A percentile compares a stretch with the other conserved stretches of the same genome.
These are phyloP conservation scores for Pythium graminicola DNA, from an alignment of 352 stramenopile species.

Conservation along the genomic window DNA sequence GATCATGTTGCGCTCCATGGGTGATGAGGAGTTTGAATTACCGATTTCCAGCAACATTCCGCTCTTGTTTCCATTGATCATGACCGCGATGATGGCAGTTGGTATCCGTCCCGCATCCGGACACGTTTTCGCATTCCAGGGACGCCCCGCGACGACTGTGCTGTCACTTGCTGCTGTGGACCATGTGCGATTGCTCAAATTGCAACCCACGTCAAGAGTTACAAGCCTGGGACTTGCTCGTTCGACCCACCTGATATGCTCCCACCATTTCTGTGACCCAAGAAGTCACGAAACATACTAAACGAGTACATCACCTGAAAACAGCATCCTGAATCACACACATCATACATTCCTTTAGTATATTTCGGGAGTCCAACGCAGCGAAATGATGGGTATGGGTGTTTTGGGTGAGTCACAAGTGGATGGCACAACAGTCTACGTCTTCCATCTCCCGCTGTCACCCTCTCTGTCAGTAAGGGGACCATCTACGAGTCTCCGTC, in stretches of 20 bases:
- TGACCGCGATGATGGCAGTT: neutral
- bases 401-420: too few species aligned
- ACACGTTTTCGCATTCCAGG: slow-evolving; percentile 3
- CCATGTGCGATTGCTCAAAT: slow-evolving; percentile 8
- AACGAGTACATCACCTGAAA: slow-evolving; percentile 27
- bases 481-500: too few species aligned
- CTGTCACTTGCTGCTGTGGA: slow-evolving; percentile 2
- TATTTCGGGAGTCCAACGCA: too few species aligned
- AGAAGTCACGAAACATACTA: too few species aligned
- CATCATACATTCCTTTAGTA: too few species aligned
- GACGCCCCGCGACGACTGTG: neutral
- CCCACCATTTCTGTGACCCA: neutral
- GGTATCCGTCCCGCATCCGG: slow-evolving; percentile 2
- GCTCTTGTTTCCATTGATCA: neutral
- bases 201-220: slow-evolving; percentile 10
- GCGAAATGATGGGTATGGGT: too few species aligned
- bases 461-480: too few species aligned
- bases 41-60: neutral
- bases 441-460: too few species aligned
- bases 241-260: neutral
- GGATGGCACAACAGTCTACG: too few species aligned
- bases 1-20: neutral
- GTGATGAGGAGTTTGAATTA: neutral
- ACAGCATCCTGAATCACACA: slow-evolving; percentile 27
- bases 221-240: neutral